These are phyloP conservation scores for Sphaerobolus stellatus DNA, from an alignment of 1,284 basidiomycete species.

Conservation along the genomic window DNA sequence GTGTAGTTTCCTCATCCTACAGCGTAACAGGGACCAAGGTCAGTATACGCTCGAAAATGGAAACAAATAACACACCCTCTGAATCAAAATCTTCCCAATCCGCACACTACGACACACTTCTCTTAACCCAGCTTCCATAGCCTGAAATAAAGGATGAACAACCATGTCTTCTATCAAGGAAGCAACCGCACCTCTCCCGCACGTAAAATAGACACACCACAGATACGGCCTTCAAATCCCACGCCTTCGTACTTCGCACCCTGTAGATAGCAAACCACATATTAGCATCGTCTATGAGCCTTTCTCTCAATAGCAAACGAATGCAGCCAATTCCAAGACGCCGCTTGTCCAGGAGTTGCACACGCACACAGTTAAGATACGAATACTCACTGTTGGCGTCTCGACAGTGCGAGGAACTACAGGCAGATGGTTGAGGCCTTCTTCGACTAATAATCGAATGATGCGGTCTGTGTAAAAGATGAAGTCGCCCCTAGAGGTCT, in stretches of 20 bases:
- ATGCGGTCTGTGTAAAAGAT: slow-evolving; percentile 91
- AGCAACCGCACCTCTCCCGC: slow-evolving; percentile 68
- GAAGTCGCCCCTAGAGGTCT: slow-evolving; percentile 89
- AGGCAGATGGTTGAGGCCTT: slow-evolving; percentile 95
- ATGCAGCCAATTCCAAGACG: neutral
- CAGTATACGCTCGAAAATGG: neutral
- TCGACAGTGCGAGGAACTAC: slow-evolving; percentile 81
- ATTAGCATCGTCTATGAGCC: neutral
- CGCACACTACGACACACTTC: slow-evolving; percentile 92
- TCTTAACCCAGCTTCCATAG: slow-evolving; percentile 91
- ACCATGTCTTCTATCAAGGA: neutral
- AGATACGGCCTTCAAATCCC: slow-evolving; percentile 91
- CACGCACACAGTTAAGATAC: neutral
- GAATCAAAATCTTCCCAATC: slow-evolving; percentile 93
- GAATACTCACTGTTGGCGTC: slow-evolving; percentile 66
- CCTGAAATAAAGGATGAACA: slow-evolving; percentile 42
- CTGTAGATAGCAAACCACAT: slow-evolving; percentile 33
- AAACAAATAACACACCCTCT: slow-evolving; percentile 69
- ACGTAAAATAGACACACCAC: slow-evolving; percentile 89
- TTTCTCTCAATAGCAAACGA: neutral
- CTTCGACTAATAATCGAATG: slow-evolving; percentile 74
- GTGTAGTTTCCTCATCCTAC: slow-evolving; percentile 89
- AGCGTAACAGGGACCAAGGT: slow-evolving; percentile 8
- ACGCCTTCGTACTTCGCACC: slow-evolving; percentile 85
- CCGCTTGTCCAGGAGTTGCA: neutral